Conservation (phyloP, 345 rosid genomes). For the Ailanthus altissimus region DNA sequence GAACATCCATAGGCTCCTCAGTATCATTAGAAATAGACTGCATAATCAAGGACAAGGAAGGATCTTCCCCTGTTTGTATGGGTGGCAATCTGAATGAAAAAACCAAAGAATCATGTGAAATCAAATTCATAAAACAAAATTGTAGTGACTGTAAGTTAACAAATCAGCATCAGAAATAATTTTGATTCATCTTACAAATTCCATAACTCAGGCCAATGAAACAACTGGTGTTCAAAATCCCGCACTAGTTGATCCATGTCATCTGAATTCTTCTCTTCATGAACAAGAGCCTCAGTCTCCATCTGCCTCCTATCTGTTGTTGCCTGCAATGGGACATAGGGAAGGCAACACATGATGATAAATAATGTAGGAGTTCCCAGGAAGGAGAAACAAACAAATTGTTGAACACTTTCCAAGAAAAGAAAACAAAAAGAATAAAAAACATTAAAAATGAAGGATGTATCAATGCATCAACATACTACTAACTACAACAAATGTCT, state of each 20-base stretch:
- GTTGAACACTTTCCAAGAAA: not conserved
- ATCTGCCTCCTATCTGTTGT: conserved; percentile 40
- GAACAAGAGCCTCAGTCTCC: conserved; percentile 35
- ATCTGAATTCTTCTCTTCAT: conserved; percentile 35
- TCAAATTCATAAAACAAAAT: conserved; percentile 3
- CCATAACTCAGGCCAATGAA: conserved; percentile 52
- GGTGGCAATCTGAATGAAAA: conserved; percentile 44
- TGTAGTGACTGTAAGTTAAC: not conserved
- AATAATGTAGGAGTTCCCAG: conserved; percentile 1
- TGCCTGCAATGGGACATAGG: conserved; percentile 32
- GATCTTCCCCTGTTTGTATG: conserved; percentile 36
- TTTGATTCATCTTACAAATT: conserved; percentile 41
- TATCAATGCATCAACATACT: not conserved
- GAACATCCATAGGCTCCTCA: conserved; percentile 30
- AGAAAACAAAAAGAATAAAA: not conserved
- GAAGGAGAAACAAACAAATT: conserved; percentile 7
- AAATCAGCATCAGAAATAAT: not conserved
- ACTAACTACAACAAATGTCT: conserved; percentile 10
- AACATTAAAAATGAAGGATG: not conserved
- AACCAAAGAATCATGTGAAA: conserved; percentile 11
- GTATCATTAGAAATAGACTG: conserved; percentile 31
- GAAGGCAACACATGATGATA: not conserved
- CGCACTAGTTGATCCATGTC: conserved; percentile 33
- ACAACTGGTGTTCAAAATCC: conserved; percentile 42
- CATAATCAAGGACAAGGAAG: conserved; percentile 31